Conservation (phyloP, 2,329 filamentous ascomycete genomes). For the Hypoxylon sp. region DNA sequence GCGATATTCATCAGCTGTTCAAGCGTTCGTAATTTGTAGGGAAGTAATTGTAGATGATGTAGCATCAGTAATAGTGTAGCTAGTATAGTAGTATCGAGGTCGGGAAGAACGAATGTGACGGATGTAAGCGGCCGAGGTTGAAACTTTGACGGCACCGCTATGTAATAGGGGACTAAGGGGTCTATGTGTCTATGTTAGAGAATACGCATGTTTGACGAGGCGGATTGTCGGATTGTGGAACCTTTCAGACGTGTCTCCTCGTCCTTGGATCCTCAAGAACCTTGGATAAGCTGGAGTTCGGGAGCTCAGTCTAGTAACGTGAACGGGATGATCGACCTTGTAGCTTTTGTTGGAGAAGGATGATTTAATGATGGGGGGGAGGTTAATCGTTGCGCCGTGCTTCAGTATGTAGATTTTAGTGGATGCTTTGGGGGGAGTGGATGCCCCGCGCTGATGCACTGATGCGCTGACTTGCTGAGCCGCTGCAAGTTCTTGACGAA, state of each 20-base stretch:
- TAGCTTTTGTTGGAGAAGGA: slow-evolving; percentile 34
- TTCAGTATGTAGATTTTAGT: slow-evolving; percentile 30
- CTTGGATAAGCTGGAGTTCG: slow-evolving; percentile 13
- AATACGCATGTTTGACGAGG: slow-evolving; percentile 32
- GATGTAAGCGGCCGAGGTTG: slow-evolving; percentile 21
- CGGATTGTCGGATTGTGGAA: slow-evolving; percentile 38
- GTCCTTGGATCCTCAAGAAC: slow-evolving; percentile 33
- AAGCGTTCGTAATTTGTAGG: slow-evolving; percentile 3
- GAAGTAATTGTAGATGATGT: slow-evolving; percentile 2
- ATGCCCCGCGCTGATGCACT: slow-evolving; percentile 36
- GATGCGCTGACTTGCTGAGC: slow-evolving; percentile 10
- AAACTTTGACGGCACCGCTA: slow-evolving; percentile 12
- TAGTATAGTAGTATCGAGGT: slow-evolving; percentile 15
- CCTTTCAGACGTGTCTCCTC: slow-evolving; percentile 43
- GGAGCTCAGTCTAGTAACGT: slow-evolving; percentile 32
- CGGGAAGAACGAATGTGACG: slow-evolving; percentile 15
- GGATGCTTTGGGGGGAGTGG: slow-evolving; percentile 18
- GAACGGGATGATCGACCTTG: slow-evolving; percentile 16
- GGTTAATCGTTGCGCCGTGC: slow-evolving; percentile 9
- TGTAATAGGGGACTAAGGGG: slow-evolving; percentile 16
- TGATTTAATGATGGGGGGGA: slow-evolving; percentile 40
- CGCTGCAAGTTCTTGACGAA: slow-evolving; percentile 14
- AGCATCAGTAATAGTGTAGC: slow-evolving; percentile 12
- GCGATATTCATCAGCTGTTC: slow-evolving; percentile 37
- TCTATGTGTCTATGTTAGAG: slow-evolving; percentile 19